phyloP scores from a whole-genome alignment of 208 protist species.

The Crithidia acanthocephali region DNA sequence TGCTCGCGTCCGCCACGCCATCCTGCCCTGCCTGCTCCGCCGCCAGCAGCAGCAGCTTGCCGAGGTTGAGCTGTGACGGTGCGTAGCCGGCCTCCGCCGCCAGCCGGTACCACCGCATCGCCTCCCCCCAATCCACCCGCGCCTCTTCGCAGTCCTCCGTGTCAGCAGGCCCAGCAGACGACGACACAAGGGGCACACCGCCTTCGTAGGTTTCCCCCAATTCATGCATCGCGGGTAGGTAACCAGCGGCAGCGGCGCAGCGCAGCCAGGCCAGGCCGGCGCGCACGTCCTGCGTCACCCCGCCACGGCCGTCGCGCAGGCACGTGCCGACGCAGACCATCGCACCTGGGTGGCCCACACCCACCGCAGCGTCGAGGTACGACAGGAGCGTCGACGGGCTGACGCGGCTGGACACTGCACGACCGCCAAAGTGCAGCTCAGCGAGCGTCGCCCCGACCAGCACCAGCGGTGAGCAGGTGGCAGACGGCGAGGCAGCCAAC shows the following conservation, averaged over 20 bases:
- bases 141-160: too few relatives aligned
- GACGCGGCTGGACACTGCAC: neutral
- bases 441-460: conserved; percentile 51
- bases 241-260: conserved; percentile 57
- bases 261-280: conserved; percentile 69
- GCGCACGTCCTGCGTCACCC: conserved; percentile 42
- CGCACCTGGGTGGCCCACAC: conserved; percentile 53
- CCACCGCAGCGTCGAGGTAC: conserved; percentile 57
- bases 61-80: conserved; percentile 77
- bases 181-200: conserved; percentile 34
- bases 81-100: conserved; percentile 65
- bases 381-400: conserved; percentile 13
- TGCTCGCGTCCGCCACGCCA: neutral
- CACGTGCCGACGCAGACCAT: conserved; percentile 72
- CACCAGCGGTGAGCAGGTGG: conserved; percentile 16
- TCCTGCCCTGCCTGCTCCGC: conserved; percentile 30
- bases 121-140: conserved; percentile 77
- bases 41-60: conserved; percentile 71
- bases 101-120: conserved; percentile 60
- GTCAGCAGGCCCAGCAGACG: too few relatives aligned
- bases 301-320: conserved; percentile 60
- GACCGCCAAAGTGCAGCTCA: conserved; percentile 32
- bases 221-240: conserved; percentile 85
- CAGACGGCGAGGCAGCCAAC: neutral
- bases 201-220: conserved; percentile 72